phyloP scores from a whole-genome alignment of 2,329 filamentous ascomycete genomes.

The Apiospora sp. region DNA sequence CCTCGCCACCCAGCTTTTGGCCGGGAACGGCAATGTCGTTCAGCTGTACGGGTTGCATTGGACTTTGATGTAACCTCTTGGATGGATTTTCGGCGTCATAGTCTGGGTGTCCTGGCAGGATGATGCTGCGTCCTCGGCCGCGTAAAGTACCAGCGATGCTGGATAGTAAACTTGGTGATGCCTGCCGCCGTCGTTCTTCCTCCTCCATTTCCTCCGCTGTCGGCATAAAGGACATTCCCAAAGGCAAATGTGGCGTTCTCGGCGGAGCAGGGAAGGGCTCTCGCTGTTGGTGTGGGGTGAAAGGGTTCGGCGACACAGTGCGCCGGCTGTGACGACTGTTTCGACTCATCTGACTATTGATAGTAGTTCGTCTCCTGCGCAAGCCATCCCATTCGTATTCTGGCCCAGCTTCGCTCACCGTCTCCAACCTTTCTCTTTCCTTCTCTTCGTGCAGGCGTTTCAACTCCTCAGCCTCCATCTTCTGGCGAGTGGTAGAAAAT shows the following conservation, averaged over 20 bases:
- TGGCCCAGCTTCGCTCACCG: constrained; percentile 78
- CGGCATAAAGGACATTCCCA: constrained; percentile 89
- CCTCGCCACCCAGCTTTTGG: constrained; percentile 54
- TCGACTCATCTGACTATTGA: constrained; percentile 48
- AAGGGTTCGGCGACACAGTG: constrained; percentile 45
- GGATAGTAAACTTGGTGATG: constrained; percentile 57
- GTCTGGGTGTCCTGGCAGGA: constrained; percentile 50
- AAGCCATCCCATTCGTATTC: constrained; percentile 90
- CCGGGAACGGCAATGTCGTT: constrained; percentile 65
- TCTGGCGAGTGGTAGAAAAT: constrained; percentile 77
- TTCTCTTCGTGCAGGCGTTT: constrained; percentile 83
- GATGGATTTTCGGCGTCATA: constrained; percentile 48
- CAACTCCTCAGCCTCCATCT: constrained; percentile 82
- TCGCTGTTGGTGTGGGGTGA: constrained; percentile 43
- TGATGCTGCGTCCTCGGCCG: constrained; percentile 50
- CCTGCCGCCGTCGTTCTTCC: constrained; percentile 57
- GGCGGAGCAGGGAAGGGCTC: constrained; percentile 39
- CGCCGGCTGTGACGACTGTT: constrained; percentile 29
- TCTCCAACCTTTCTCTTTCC: constrained; percentile 71
- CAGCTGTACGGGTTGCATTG: constrained; percentile 68
- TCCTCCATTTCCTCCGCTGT: constrained; percentile 65
- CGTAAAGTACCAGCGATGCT: constrained; percentile 66
- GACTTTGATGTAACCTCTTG: constrained; percentile 55
- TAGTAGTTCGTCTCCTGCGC: constrained; percentile 71
- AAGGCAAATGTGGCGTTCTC: constrained; percentile 68